A percentile compares a stretch with the other conserved stretches of the same genome.
phyloP scores from a whole-genome alignment of 2,329 filamentous ascomycete species.

The Neopestalotiopsis clavispora region DNA sequence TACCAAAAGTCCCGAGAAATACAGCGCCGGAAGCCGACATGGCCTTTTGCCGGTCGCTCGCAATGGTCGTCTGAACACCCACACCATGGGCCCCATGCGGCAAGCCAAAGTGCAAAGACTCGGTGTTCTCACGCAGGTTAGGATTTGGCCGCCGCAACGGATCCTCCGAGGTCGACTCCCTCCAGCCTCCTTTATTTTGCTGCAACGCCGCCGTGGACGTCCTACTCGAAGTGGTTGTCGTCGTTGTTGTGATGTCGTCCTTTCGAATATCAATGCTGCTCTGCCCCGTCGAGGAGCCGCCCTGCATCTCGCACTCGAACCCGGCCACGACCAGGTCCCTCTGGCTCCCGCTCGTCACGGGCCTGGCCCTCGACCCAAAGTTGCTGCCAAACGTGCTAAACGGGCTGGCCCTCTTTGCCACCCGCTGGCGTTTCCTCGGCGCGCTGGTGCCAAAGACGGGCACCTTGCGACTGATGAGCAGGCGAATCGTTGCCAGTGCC shows the following conservation, averaged over 20 bases:
- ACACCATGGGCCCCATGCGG: background rate
- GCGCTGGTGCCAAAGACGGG: conserved; percentile 5
- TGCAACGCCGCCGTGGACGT: background rate
- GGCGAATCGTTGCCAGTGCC: conserved; percentile 12
- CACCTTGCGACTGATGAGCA: conserved; percentile 6
- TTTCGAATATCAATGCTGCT: background rate
- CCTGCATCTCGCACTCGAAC: conserved; percentile 6
- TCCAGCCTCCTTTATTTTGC: background rate
- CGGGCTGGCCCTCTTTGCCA: background rate
- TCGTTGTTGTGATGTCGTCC: background rate
- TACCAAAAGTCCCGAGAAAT: background rate
- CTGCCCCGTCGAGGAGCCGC: background rate
- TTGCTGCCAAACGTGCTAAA: conserved; percentile 4
- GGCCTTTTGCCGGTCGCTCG: background rate
- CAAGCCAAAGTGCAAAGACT: background rate
- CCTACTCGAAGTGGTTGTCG: background rate
- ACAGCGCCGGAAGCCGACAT: background rate
- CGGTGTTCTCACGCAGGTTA: background rate
- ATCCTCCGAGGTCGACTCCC: background rate
- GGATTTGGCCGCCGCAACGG: background rate
- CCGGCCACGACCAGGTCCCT: background rate
- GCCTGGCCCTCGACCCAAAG: background rate
- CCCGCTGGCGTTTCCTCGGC: background rate
- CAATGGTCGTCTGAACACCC: background rate
- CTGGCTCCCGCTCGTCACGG: background rate